phyloP scores from a whole-genome alignment of 495 filamentous ascomycete genomes.

The Apiosordaria backusii region DNA sequence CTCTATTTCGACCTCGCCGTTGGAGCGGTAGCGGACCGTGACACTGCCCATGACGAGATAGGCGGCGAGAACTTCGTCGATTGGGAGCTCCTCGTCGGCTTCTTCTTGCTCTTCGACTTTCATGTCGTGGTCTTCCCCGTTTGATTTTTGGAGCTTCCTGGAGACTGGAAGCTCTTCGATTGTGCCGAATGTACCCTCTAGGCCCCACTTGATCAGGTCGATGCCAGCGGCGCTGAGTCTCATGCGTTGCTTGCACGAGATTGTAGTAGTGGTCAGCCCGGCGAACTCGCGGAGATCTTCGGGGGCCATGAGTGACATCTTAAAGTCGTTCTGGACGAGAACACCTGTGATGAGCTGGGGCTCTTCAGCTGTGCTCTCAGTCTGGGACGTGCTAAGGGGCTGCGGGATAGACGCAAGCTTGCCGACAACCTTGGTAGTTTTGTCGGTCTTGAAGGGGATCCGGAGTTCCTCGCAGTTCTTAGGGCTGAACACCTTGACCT shows the following conservation, averaged over 20 bases:
- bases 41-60: slow-evolving; percentile 92
- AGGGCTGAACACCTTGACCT: slow-evolving; percentile 87
- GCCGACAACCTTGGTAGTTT: slow-evolving; percentile 92
- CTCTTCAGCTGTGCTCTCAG: slow-evolving; percentile 21
- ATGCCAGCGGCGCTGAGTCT: slow-evolving; percentile 82
- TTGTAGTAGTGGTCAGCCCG: slow-evolving; percentile 87
- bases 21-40: slow-evolving; percentile 62
- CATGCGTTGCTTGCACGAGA: slow-evolving; percentile 84
- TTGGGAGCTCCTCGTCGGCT: slow-evolving; percentile 55
- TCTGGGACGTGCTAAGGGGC: slow-evolving; percentile 39
- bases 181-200: slow-evolving; percentile 88
- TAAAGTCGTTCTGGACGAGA: slow-evolving; percentile 94
- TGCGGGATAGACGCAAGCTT: slow-evolving; percentile 80
- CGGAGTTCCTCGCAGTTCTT: slow-evolving; percentile 92
- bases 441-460: slow-evolving; percentile 94
- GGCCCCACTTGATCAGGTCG: slow-evolving; percentile 86
- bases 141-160: slow-evolving; percentile 40
- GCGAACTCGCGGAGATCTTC: slow-evolving; percentile 95
- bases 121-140: slow-evolving; percentile 49
- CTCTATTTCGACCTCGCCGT: slow-evolving; percentile 80
- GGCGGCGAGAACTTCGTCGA: slow-evolving; percentile 44
- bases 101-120: slow-evolving; percentile 49
- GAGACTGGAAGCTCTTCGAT: slow-evolving; percentile 63
- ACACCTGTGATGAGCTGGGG: slow-evolving; percentile 75
- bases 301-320: slow-evolving; percentile 91